These are phyloP conservation scores for Puccinia triticina DNA, from an alignment of 1,284 basidiomycete genomes.

Conservation along the genomic window DNA sequence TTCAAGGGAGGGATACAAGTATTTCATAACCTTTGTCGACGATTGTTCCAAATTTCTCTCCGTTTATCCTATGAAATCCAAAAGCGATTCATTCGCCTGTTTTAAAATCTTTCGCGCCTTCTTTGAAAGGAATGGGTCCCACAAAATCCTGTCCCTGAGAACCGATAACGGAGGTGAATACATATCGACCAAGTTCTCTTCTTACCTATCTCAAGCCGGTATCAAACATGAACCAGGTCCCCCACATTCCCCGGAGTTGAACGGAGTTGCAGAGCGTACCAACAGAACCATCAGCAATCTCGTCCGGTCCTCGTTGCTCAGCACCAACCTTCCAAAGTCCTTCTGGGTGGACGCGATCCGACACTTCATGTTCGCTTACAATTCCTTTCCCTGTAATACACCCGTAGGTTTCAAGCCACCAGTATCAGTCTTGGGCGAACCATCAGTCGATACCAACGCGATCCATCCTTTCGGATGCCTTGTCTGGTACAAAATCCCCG, in stretches of 20 bases:
- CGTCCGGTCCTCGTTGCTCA: too few relatives aligned
- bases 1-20: background rate
- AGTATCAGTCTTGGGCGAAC: background rate
- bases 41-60: constrained; percentile 6
- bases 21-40: background rate
- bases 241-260: background rate
- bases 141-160: too few relatives aligned
- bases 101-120: background rate
- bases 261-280: too few relatives aligned
- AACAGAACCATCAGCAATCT: too few relatives aligned
- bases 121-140: background rate
- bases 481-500: constrained; percentile 4
- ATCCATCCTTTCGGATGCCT: background rate
- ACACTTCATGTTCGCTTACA: background rate
- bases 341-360: background rate
- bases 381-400: background rate
- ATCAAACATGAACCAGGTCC: too few relatives aligned
- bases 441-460: background rate
- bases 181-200: too few relatives aligned
- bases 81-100: background rate
- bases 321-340: too few relatives aligned
- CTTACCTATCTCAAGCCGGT: too few relatives aligned
- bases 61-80: constrained; percentile 6
- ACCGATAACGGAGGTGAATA: too few relatives aligned
- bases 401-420: background rate